Conservation (phyloP, 2,329 filamentous ascomycete genomes). For the Macroventuria anomochaeta region DNA sequence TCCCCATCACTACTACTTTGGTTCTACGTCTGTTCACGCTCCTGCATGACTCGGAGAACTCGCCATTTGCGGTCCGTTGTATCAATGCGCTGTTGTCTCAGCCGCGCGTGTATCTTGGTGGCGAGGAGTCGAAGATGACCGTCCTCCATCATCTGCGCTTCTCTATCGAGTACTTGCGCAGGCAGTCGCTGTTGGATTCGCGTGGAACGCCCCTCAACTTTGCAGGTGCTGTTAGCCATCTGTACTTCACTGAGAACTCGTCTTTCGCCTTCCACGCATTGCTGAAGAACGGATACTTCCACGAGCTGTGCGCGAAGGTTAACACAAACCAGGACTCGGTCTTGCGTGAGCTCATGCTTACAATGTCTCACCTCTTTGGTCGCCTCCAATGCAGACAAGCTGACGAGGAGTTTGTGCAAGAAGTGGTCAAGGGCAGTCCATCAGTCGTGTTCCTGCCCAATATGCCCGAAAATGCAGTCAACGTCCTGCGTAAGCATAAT, state of each 20-base stretch:
- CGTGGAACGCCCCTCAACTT: constrained; percentile 73
- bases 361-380: constrained; percentile 74
- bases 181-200: constrained; percentile 69
- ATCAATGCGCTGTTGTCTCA: constrained; percentile 74
- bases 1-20: constrained; percentile 76
- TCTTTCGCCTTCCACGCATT: constrained; percentile 79
- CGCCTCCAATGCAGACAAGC: constrained; percentile 60
- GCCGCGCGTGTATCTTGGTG: constrained; percentile 73
- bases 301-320: constrained; percentile 66
- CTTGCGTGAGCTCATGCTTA: constrained; percentile 68
- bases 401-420: constrained; percentile 56
- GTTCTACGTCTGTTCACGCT: constrained; percentile 73
- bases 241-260: constrained; percentile 79
- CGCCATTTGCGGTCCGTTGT: constrained; percentile 65
- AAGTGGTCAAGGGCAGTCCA: constrained; percentile 62
- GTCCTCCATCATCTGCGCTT: constrained; percentile 80
- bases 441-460: constrained; percentile 70
- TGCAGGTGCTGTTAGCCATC: constrained; percentile 70
- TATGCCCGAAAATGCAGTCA: constrained; percentile 64
- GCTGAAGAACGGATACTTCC: constrained; percentile 73
- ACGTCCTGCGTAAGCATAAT: constrained; percentile 68
- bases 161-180: constrained; percentile 78
- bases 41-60: constrained; percentile 69
- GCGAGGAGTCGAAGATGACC: constrained; percentile 69
- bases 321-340: constrained; percentile 57